Percentiles rank a stretch among this genome's conserved stretches.
These are phyloP conservation scores for Tagetes erecta DNA, from an alignment of 129 eudicot genomes.

Conservation along the genomic window DNA sequence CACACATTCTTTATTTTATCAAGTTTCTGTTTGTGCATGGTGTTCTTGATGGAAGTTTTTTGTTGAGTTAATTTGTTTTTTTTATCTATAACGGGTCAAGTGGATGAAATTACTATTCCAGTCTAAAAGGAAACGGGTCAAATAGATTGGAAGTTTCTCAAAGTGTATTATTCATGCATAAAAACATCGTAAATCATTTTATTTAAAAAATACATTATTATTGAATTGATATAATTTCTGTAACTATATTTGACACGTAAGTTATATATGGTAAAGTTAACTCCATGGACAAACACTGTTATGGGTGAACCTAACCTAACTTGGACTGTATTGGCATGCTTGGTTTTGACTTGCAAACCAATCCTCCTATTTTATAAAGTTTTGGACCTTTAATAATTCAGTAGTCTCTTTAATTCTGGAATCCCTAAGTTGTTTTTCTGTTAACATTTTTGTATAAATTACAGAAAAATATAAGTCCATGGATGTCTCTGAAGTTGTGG, in stretches of 20 bases:
- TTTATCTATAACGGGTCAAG: background rate
- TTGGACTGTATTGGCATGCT: background rate
- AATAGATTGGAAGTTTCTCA: background rate
- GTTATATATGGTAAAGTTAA: background rate
- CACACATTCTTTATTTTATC: background rate
- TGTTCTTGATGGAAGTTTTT: background rate
- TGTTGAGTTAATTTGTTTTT: background rate
- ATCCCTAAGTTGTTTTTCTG: conserved; percentile 15
- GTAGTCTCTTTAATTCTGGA: background rate
- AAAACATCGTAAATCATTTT: background rate
- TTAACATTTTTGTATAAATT: conserved; percentile 19
- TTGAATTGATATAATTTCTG: background rate
- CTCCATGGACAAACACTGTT: background rate
- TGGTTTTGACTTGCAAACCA: background rate
- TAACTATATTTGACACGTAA: background rate
- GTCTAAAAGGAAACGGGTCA: background rate
- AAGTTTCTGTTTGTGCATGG: conserved; percentile 20
- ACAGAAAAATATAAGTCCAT: conserved; percentile 63
- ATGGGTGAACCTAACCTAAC: background rate
- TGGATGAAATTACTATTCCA: background rate
- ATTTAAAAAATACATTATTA: background rate
- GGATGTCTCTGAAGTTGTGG: conserved; percentile 57
- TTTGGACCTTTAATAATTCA: background rate
- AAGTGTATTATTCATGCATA: background rate
- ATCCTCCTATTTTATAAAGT: background rate